A percentile compares a stretch with the other conserved stretches of the same genome.
phyloP scores from a whole-genome alignment of 1,284 basidiomycete species.

The Austroboletus niveus region DNA sequence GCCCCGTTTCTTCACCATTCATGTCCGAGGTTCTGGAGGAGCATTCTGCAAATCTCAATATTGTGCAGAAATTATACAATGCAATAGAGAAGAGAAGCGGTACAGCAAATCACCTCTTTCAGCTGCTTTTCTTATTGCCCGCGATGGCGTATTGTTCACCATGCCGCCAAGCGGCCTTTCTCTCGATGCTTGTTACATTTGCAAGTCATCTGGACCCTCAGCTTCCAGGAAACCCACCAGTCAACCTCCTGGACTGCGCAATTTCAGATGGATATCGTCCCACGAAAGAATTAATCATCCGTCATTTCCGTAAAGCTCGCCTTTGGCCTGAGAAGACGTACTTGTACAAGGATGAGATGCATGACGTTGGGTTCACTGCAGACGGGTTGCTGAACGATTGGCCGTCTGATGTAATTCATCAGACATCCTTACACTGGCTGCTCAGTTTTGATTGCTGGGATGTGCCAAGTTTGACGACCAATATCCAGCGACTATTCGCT shows the following conservation, averaged over 20 bases:
- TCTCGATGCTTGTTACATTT: background rate
- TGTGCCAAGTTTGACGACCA: background rate
- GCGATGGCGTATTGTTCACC: background rate
- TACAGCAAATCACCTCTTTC: background rate
- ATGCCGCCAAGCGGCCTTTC: background rate
- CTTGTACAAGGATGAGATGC: background rate
- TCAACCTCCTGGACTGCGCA: background rate
- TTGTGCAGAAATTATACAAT: background rate
- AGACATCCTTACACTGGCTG: background rate
- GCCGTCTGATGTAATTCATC: background rate
- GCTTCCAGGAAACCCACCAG: background rate
- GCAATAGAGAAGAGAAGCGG: background rate
- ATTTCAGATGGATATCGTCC: background rate
- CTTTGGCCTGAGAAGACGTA: background rate
- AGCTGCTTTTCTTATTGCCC: background rate
- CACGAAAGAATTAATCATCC: background rate
- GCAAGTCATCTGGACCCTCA: background rate
- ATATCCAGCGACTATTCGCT: background rate
- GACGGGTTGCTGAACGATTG: background rate
- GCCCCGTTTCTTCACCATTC: background rate
- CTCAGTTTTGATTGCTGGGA: background rate
- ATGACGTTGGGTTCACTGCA: background rate
- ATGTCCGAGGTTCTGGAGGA: background rate
- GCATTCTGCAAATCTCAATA: background rate
- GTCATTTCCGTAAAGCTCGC: background rate